Evolutionary conservation across 352 stramenopile genomes (phyloP), one percentile per base, ranked within the genome.

Genomic region (Globisporangium perplexum): DNA sequence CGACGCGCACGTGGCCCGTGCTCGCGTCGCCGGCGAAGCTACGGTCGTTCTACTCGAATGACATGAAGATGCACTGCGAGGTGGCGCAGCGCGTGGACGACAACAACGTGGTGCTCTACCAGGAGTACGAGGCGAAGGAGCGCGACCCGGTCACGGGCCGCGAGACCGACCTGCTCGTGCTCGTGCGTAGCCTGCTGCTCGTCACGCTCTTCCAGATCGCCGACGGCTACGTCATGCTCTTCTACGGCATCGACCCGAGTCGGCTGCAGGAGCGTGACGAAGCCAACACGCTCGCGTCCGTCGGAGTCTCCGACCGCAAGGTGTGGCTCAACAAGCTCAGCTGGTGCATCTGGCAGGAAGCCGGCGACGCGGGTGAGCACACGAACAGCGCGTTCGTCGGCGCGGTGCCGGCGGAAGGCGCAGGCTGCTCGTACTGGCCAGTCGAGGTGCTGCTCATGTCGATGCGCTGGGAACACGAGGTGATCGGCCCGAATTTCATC

Each of bases 31-130:
- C 28, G 15, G 43, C 15, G 45, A 60, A 33, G 60, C 47, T 73
- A 24, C 35, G 58, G 26, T 23, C 43, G 48, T 43, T 76, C 2
- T 73, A 73, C 50, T 73, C 68, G 33, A 17, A 45, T 31, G 66
- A 52, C 47, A 66, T 73, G 64, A 57, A 63, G 46, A 73, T 73
- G 58, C 58, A 69, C 41, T 66, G 50, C 35, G 57, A 71, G 43
- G 48, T 69, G 17, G 59, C 51, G 14, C 68, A 76, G 44, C 24
- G 47, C 17, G 68, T 76, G 23, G 65, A 76, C 45, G 55, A 61
- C 17, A 66, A 49, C 57, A 76, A 76, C 46, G 46, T 68, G 12
- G 65, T 73, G 50, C 57, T 76, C 54, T 72, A 73, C 52, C 65
- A 71, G 43, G 59, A 66, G 42, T 71, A 63, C 53, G 63, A 72